Conservation (phyloP, 2,329 filamentous ascomycete genomes). For the Fusarium coffeatum region DNA sequence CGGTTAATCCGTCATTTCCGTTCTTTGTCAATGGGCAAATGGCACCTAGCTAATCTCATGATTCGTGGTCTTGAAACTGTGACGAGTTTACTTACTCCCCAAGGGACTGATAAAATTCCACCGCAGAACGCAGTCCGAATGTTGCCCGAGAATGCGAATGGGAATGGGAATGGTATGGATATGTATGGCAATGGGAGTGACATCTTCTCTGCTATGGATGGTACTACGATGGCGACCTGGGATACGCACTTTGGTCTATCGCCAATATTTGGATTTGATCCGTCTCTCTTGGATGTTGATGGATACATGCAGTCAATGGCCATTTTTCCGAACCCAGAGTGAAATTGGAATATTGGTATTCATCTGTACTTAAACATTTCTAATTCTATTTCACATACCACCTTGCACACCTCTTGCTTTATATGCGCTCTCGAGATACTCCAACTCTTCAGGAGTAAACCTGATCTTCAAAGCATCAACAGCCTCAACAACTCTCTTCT, state of each 20-base stretch:
- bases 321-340: slow-evolving; percentile 24
- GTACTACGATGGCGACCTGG: slow-evolving; percentile 34
- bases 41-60: slow-evolving; percentile 60
- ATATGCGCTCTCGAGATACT: slow-evolving; percentile 72
- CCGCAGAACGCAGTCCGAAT: background rate
- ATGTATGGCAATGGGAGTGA: background rate
- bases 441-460: slow-evolving; percentile 68
- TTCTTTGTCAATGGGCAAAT: slow-evolving; percentile 55
- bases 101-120: background rate
- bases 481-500: slow-evolving; percentile 71
- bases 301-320: slow-evolving; percentile 37
- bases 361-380: background rate
- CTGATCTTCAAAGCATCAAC: slow-evolving; percentile 59
- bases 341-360: background rate
- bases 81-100: slow-evolving; percentile 1
- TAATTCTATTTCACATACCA: slow-evolving; percentile 28
- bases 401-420: slow-evolving; percentile 61
- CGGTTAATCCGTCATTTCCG: slow-evolving; percentile 56
- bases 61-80: slow-evolving; percentile 56
- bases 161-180: background rate
- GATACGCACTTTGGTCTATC: slow-evolving; percentile 48
- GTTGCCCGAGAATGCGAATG: background rate
- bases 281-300: slow-evolving; percentile 30
- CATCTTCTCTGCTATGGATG: slow-evolving; percentile 24
- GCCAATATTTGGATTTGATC: slow-evolving; percentile 47